Evolutionary conservation across 352 stramenopile species (phyloP), one percentile per base, ranked within the genome.

Genomic region (Elongisporangium undulatum): DNA sequence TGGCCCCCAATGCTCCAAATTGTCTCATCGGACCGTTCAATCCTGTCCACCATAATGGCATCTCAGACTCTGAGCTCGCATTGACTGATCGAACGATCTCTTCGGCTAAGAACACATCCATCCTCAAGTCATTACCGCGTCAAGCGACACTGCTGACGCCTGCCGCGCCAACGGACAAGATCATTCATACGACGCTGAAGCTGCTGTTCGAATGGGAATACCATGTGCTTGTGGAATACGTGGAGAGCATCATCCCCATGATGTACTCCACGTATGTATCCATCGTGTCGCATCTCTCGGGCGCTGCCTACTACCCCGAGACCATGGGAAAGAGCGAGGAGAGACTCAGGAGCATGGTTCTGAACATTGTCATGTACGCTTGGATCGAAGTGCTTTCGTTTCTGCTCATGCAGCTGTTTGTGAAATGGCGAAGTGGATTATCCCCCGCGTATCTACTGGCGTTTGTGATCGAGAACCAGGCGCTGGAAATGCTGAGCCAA

Each of bases 131-230:
- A n/a, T n/a, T n/a, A n/a, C n/a, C n/a, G n/a, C n/a, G n/a, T n/a
- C n/a, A n/a, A n/a, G n/a, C n/a, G n/a, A n/a, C n/a, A n/a, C n/a
- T n/a, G n/a, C n/a, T n/a, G n/a, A n/a, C n/a, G n/a, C n/a, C n/a
- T n/a, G n/a, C n/a, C n/a, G n/a, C 24, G 24, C 24, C 24, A 34
- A 34, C 3, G 24, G 3, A 34, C 24, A 7, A 34, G 24, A 34
- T 34, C 7, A 34, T 34, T 3, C 24, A 7, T 34, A 34, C 3
- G 24, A 7, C 24, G 24, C 61, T 67, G 4, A 4, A 62, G 6
- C 29, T 75, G 8, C 55, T 75, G 17, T 75, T 75, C 17, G 57
- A 61, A n/a, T 56, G 48, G n/a, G 68, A 75, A 21, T 75, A 67
- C 49, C 56, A 61, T 6, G 55, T 60, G 13, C 51, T 72, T 1